phyloP scores from a whole-genome alignment of 2,329 filamentous ascomycete species.

The Ophioceras dolichostomum region DNA sequence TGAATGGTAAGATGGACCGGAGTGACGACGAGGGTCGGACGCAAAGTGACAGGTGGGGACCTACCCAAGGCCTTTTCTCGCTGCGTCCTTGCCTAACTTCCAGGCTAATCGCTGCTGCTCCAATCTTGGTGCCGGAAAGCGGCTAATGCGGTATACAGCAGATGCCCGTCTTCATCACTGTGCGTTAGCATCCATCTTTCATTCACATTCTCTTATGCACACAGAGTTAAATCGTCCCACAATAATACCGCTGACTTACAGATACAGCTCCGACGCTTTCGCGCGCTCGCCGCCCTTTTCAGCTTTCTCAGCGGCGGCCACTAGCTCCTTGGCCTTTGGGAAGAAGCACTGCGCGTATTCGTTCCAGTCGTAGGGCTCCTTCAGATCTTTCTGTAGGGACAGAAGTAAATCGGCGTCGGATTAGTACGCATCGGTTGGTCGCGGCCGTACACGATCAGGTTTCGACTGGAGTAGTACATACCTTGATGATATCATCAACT shows the following conservation, averaged over 20 bases:
- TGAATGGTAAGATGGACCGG: no score
- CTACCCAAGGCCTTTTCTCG: slow-evolving; percentile 14
- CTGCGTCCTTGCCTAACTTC: slow-evolving; percentile 14
- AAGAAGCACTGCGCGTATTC: slow-evolving; percentile 21
- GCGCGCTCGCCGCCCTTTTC: slow-evolving; percentile 9
- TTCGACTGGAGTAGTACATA: no score
- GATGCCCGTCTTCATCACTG: slow-evolving; percentile 14
- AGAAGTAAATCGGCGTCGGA: no score
- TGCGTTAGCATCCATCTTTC: not conserved
- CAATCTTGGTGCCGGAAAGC: slow-evolving; percentile 19
- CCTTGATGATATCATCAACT: not conserved
- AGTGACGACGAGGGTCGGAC: no score
- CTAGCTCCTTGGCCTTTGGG: slow-evolving; percentile 16
- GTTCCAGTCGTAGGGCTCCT: slow-evolving; percentile 17
- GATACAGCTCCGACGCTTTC: slow-evolving; percentile 17
- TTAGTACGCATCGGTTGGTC: no score
- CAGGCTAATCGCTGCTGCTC: slow-evolving; percentile 15
- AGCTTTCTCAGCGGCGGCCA: slow-evolving; percentile 2
- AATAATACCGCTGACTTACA: slow-evolving; percentile 10
- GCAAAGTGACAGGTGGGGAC: no score
- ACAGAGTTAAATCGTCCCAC: not conserved
- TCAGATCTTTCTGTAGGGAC: not conserved
- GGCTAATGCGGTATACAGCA: slow-evolving; percentile 20
- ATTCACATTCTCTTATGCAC: no score
- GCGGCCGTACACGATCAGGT: no score